phyloP scores from a whole-genome alignment of 2,329 filamentous ascomycete species.

The Fusarium tjaetaba region DNA sequence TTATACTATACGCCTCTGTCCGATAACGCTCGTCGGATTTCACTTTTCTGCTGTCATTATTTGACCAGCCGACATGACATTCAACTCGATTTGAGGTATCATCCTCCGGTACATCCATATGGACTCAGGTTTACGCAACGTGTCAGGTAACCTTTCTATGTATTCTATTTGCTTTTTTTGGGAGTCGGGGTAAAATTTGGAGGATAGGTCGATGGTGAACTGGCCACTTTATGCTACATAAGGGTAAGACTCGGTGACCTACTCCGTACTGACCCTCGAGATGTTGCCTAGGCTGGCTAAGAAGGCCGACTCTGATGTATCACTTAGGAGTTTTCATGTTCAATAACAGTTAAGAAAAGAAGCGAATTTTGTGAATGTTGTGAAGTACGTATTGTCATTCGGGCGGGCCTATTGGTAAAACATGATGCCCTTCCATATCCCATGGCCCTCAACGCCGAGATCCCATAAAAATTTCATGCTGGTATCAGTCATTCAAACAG shows the following conservation, averaged over 20 bases:
- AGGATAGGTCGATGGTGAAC: conserved; percentile 21
- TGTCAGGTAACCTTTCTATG: conserved; percentile 44
- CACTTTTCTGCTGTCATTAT: background rate
- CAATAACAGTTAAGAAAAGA: conserved; percentile 26
- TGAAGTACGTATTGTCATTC: conserved; percentile 40
- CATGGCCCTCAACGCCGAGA: conserved; percentile 50
- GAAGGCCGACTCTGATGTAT: conserved; percentile 38
- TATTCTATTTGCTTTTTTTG: conserved; percentile 44
- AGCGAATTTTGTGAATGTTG: conserved; percentile 24
- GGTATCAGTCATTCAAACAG: conserved; percentile 49
- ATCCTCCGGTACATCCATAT: conserved; percentile 3
- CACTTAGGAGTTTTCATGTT: conserved; percentile 40
- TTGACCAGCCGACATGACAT: conserved; percentile 15
- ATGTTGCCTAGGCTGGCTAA: conserved; percentile 30
- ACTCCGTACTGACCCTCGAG: conserved; percentile 42
- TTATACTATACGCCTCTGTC: background rate
- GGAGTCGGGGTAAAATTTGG: conserved; percentile 26
- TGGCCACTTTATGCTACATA: conserved; percentile 42
- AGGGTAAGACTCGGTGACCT: conserved; percentile 60
- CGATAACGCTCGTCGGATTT: background rate
- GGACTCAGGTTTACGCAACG: conserved; percentile 21
- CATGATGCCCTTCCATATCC: conserved; percentile 46
- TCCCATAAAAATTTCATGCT: conserved; percentile 47
- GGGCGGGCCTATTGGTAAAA: conserved; percentile 43
- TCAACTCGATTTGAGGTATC: background rate